Evolutionary conservation across 2,329 filamentous ascomycete genomes (phyloP), one percentile per base, ranked within the genome.

Genomic region (Pyrenochaeta sp.): DNA sequence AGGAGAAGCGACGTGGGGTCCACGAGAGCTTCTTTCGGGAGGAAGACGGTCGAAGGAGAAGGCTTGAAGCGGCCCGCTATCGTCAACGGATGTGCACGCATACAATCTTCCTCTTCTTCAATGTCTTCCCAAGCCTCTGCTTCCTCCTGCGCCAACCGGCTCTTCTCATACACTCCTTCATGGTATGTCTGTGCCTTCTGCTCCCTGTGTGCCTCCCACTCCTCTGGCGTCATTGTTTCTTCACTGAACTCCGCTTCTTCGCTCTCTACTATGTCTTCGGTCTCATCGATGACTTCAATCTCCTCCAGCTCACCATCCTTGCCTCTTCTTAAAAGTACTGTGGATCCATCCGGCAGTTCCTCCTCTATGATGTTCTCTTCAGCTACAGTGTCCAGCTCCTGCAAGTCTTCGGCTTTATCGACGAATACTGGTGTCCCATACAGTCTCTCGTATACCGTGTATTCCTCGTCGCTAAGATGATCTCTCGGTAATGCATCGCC

Each of bases 401-500:
- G 67, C n/a, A 74, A 65, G 40, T 77, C 72, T 59, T 79, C 87
- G 3, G 87, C 82, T 74, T 90, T 86, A 56, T 89, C 87, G 42
- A 88, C 83, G 60, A 91, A 74, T 1, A 77, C 54, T 1, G 93
- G 92, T 34, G 88, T 83, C 1, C 93, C 94, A 74, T 95, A 97
- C 15, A 96, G 79, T 62, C 92, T 84, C 72, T 90, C 88, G 76
- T 96, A 97, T 0, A 96, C 80, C 47, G 80, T 81, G 69, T 90
- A 88, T 75, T 97, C 93, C 52, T 90, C 85, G 0, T 84, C 82
- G 34, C 83, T 88, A 50, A 97, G 77, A 67, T 91, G 87, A 34
- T 85, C 88, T 32, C 87, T 85, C 0, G 93, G 93, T 25, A 97
- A 78, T 0, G 85, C 88, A 69, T 95, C 89, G 60, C 92, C 90